Evolutionary conservation across 139 green algal species (phyloP).

Genomic region (Dunaliella sp.): DNA sequence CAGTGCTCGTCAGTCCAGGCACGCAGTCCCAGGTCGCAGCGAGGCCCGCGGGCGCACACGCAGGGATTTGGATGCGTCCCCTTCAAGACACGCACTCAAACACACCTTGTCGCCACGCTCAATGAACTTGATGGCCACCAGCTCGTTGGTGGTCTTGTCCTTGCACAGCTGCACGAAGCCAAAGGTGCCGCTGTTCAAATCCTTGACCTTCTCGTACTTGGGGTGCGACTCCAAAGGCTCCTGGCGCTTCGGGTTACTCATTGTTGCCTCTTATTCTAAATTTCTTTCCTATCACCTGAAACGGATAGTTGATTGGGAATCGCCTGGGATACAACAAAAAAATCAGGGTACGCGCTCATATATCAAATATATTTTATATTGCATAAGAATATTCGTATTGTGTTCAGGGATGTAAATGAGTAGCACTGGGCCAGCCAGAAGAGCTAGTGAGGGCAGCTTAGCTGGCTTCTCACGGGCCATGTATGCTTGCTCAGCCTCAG

Average conservation of each 20-base stretch:
- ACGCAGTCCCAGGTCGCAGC: background rate
- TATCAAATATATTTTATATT: too few relatives aligned
- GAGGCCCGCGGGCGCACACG: too few relatives aligned
- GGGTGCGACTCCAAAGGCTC: conserved; percentile 50
- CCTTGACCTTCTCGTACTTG: conserved; percentile 62
- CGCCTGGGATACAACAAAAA: too few relatives aligned
- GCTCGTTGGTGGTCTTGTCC: conserved; percentile 68
- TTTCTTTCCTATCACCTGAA: too few relatives aligned
- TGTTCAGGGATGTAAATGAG: too few relatives aligned
- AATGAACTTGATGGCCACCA: conserved; percentile 69
- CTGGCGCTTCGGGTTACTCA: too few relatives aligned
- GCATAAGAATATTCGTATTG: too few relatives aligned
- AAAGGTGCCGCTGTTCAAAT: conserved; percentile 83
- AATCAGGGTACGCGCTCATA: too few relatives aligned
- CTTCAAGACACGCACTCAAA: too few relatives aligned
- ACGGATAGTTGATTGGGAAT: too few relatives aligned
- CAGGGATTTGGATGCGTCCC: too few relatives aligned
- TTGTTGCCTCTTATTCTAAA: too few relatives aligned
- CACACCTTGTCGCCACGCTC: conserved; percentile 54
- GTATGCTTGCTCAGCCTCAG: background rate
- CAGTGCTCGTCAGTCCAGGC: background rate
- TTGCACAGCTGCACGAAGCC: conserved; percentile 84
- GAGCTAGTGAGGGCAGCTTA: background rate
- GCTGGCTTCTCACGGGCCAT: background rate
- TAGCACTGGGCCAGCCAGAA: background rate